Percentiles rank a stretch among this genome's conserved stretches.
phyloP scores from a whole-genome alignment of 805 yeast species.

The Priceomyces fermenticarens region DNA sequence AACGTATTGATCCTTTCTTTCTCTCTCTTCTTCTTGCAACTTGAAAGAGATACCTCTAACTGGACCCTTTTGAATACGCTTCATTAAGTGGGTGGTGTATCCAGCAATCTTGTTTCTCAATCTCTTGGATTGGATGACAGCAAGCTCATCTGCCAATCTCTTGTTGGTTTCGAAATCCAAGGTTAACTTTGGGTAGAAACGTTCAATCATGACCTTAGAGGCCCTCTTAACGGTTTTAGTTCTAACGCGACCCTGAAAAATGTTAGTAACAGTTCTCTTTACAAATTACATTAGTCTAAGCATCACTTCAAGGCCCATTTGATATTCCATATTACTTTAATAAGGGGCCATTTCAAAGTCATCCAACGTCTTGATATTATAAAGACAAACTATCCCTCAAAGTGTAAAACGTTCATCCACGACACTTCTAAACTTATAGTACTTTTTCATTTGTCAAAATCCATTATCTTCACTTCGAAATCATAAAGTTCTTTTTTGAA shows the following conservation, averaged over 20 bases:
- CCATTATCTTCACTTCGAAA: too few relatives aligned
- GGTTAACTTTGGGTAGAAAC: conserved; percentile 99
- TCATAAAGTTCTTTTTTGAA: too few relatives aligned
- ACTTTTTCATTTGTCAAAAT: too few relatives aligned
- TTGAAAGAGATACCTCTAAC: conserved; percentile 99
- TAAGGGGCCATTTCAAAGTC: too few relatives aligned
- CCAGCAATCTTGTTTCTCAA: conserved; percentile 99
- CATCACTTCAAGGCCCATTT: too few relatives aligned
- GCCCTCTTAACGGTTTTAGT: conserved; percentile 99
- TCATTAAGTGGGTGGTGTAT: conserved; percentile 99
- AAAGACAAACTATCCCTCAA: too few relatives aligned
- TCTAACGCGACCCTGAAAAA: conserved; percentile 96
- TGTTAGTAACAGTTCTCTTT: conserved; percentile 19
- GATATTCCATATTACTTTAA: too few relatives aligned
- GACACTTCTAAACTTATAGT: too few relatives aligned
- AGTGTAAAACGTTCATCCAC: too few relatives aligned
- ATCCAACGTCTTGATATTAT: too few relatives aligned
- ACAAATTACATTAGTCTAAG: too few relatives aligned
- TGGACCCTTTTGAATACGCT: conserved; percentile 99
- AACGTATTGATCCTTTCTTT: conserved; percentile 99
- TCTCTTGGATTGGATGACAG: conserved; percentile 98
- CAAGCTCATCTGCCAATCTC: conserved; percentile 97
- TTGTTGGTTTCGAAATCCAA: conserved; percentile 99
- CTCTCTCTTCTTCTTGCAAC: conserved; percentile 99
- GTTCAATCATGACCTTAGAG: conserved; percentile 98